Evolutionary conservation across 192 early-diverging fungal species (phyloP).

Genomic region (Mortierella claussenii): DNA sequence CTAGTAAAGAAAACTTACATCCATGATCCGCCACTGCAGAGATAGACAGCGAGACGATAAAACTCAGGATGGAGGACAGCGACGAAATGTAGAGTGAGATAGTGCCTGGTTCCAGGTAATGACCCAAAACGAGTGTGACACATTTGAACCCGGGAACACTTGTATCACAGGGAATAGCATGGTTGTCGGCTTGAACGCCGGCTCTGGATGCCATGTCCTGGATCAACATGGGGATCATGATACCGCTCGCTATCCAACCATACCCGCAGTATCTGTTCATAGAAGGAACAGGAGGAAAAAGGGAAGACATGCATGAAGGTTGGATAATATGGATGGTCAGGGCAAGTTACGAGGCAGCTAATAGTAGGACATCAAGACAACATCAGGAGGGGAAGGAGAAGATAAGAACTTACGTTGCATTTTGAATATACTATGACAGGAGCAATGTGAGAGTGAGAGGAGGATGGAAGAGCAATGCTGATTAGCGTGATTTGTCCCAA

Average conservation of each 20-base stretch:
- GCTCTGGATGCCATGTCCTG: constrained; percentile 34
- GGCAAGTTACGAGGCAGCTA: too few species aligned
- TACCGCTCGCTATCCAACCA: constrained; percentile 6
- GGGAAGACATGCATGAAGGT: neutral
- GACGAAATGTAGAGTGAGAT: constrained; percentile 51
- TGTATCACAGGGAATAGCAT: constrained; percentile 23
- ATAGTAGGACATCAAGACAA: too few species aligned
- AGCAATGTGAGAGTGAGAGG: neutral
- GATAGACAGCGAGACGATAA: constrained; percentile 48
- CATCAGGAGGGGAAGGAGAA: neutral
- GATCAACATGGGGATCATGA: constrained; percentile 24
- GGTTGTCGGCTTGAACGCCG: constrained; percentile 16
- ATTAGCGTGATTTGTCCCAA: neutral
- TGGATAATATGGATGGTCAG: neutral
- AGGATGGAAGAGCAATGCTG: neutral
- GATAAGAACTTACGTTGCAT: constrained; percentile 21
- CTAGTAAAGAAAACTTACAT: constrained; percentile 17
- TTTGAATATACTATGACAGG: constrained; percentile 48
- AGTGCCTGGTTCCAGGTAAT: constrained; percentile 27
- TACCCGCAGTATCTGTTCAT: constrained; percentile 28
- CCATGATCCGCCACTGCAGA: constrained; percentile 55
- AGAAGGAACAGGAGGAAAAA: neutral
- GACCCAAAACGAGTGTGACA: constrained; percentile 14
- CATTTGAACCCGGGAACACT: constrained; percentile 26
- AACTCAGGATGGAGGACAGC: constrained; percentile 46